These are phyloP conservation scores for Effrenium voratum DNA, from an alignment of 73 alveolate genomes.

Conservation along the genomic window DNA sequence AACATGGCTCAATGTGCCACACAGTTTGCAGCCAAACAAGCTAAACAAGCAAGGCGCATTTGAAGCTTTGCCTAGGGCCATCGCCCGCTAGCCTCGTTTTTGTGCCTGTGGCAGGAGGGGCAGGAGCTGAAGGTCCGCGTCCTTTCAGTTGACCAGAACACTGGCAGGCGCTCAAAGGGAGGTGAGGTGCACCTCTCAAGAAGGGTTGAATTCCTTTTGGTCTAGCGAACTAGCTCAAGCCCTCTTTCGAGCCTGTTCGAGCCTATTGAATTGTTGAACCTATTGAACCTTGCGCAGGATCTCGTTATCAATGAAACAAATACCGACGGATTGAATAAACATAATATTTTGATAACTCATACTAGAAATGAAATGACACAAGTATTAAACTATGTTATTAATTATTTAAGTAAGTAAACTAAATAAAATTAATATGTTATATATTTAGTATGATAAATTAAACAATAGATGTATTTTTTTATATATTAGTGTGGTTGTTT, in stretches of 20 bases:
- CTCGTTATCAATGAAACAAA: constrained; percentile 65
- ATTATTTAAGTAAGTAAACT: background rate
- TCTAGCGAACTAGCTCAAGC: background rate
- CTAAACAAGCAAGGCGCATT: background rate
- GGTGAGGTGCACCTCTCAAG: no score
- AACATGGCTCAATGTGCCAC: background rate
- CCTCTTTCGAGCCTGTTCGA: background rate
- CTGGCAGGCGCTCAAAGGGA: constrained; percentile 27
- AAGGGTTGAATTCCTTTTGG: background rate
- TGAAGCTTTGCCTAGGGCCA: background rate
- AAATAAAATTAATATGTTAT: background rate
- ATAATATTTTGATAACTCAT: background rate
- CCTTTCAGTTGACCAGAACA: constrained; percentile 32
- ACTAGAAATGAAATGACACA: background rate
- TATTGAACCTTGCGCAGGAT: background rate
- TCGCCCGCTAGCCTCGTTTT: background rate
- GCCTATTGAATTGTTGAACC: background rate
- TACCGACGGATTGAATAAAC: background rate
- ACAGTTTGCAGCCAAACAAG: background rate
- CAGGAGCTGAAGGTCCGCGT: constrained; percentile 74
- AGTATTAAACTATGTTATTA: no score
- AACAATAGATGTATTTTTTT: no score
- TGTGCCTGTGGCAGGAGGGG: constrained; percentile 18
- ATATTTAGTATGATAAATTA: no score
- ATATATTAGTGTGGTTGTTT: no score